Base-by-base conservation (phyloP, 441 rosid species). In the Kokia cookei region DNA sequence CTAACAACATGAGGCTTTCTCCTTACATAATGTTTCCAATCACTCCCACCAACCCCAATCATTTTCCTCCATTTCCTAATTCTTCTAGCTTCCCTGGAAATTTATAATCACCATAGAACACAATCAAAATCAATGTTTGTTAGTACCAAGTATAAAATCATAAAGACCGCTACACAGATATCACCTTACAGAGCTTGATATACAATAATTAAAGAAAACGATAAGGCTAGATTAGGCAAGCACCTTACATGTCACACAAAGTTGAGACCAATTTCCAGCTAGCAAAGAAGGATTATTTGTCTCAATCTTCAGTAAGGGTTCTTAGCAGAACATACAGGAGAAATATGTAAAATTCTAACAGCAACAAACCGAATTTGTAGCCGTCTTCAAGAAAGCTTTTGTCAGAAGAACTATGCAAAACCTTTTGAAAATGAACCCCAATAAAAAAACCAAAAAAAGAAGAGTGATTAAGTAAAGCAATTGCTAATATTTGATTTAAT, bases 191-290 rank as follows among this genome's bases (percentile, higher is more conserved):
- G 37, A 35, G 40, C 24, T 70, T 27, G 11, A n/a, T 78, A 42
- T 13, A 60, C 15, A 40, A 71, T 15, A 5, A 19, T 55, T 27
- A n/a, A 71, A 63, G 51, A 22, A 58, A 32, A 61, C 45, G 51
- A 48, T 75, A 64, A 90, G 64, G 62, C 37, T 29, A 66, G 74
- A 77, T 53, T 17, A 60, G 40, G 66, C 43, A 43, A 51, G 71
- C 80, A 96, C 98, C 96, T 96, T 96, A 97, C 99, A 96, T 54
- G 99, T 93, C 47, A 97, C 89, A 84, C 99, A 96, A 67, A 93
- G 98, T 85, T 86, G 99, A 78, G 97, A 86, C 98, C 99, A 96
- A 80, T 92, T 96, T 74, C 99, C 98, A 82, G 96, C 87, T 65
- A 93, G 88, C 89, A 96, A 82, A 75, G 93, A 90, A 75, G 97